Conservation (phyloP, 2,329 filamentous ascomycete species). For the Teratosphaeria destructans region DNA sequence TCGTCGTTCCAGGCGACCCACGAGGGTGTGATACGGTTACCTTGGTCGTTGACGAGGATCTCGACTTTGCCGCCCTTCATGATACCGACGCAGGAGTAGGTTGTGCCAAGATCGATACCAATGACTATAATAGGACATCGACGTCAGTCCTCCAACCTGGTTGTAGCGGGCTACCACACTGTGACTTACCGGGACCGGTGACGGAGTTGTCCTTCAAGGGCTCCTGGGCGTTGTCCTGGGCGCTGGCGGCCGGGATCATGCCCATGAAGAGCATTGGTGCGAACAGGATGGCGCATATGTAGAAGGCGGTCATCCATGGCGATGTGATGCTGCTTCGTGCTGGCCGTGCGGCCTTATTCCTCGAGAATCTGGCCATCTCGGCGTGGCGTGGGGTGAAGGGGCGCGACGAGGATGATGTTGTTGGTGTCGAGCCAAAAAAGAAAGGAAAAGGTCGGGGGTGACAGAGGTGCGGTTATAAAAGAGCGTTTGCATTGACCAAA, state of each 20-base stretch:
- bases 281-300: constrained; percentile 79
- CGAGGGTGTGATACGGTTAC: constrained; percentile 84
- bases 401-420: neutral
- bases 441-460: neutral
- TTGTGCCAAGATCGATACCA: constrained; percentile 92
- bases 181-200: constrained; percentile 50
- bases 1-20: constrained; percentile 66
- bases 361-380: constrained; percentile 26
- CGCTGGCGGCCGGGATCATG: constrained; percentile 47
- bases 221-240: constrained; percentile 56
- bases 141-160: constrained; percentile 4
- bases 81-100: constrained; percentile 79
- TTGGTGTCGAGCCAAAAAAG: neutral
- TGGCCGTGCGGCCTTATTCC: constrained; percentile 13
- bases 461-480: neutral
- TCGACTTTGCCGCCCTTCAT: constrained; percentile 94
- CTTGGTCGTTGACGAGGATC: constrained; percentile 92
- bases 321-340: constrained; percentile 6
- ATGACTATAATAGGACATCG: constrained; percentile 48
- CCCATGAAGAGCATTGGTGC: constrained; percentile 76
- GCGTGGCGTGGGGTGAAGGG: constrained; percentile 3
- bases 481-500: neutral
- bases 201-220: constrained; percentile 54
- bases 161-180: neutral
- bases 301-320: constrained; percentile 73